Base-by-base conservation (phyloP, 108 stramenopile genomes). In the Skeletonema menzelii region DNA sequence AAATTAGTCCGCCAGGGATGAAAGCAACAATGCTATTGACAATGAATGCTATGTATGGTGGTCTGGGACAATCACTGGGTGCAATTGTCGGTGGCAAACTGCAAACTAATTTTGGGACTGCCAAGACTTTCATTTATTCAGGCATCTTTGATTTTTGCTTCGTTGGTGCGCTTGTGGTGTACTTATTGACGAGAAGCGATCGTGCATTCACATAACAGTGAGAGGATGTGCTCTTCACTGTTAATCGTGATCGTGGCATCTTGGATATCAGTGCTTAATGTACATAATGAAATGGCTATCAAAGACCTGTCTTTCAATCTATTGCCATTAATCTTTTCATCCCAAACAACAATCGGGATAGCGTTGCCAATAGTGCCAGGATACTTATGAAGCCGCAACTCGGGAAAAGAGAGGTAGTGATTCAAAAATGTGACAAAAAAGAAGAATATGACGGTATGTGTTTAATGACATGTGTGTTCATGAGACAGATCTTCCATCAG, bases 41-140 rank as follows among this genome's bases (percentile, higher is more conserved):
- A 49, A 68, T 98, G 78, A 97, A 98, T 80, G 97, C 93, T 2
- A 95, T 97, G 89, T 98, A 98, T 70, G 96, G 96, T 47, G 97
- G 97, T 20, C 73, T 98, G 17, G 97, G 97, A 7, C 97, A 97
- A 75, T 94, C 93, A 17, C 53, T 96, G 19, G 97, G 97, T 8
- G 93, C 96, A 19, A 88, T 98, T 20, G 83, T 97, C 63, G 97
- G 97, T 20, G 97, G 97, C 28, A 91, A 90, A 65, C 46, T 95
- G 61, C 91, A 94, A 76, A 83, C 87, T 24, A 89, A 86, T 20
- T 42, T 87, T 22, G 93, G 96, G 60, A 96, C 93, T 4, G 85
- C 87, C 30, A 61, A 71, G 19, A 87, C 90, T 8, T 94, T 96
- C 70, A 37, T 85, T 35, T 87, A 84, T 82, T 76, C 88, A 31